Evolutionary conservation across 1,284 basidiomycete genomes (phyloP), one percentile per base, ranked within the genome.

Genomic region (Trichosporon sp.): DNA sequence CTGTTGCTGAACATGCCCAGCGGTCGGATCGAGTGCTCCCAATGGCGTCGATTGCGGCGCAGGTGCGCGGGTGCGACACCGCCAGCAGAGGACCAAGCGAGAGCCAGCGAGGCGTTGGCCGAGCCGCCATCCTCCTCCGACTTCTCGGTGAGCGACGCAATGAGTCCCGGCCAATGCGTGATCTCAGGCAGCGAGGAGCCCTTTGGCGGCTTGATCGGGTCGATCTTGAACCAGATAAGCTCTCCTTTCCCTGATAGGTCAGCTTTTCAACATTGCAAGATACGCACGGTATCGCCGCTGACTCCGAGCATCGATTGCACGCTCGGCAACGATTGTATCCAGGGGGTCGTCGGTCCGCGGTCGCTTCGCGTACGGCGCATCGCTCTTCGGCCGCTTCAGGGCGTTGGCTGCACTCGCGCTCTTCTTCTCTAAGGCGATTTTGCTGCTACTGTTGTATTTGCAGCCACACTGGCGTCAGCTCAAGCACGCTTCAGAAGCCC

Each of bases 91-190:
- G 62, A 63, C 69, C 69, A 70, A 0, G 71, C 66, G 1, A 59
- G 58, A 0, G 66, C 61, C 6, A 65, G 37, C 1, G 69, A 71
- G 2, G 64, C 67, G 10, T 57, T 62, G 0, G 65, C 67, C 3
- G 25, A 31, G 40, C 23, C 16, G 46, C n/a, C n/a, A n/a, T 54
- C 36, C 7, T 54, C 33, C 4, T 56, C 63, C 8, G 36, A 16
- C 29, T 49, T 56, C 23, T 63, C 49, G 19, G 57, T 61, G 23
- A 63, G 65, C 5, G 46, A 54, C 13, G 72, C 65, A 13, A 75
- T 63, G 2, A 78, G 63, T 1, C 70, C 76, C 2, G 77, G 77
- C 77, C 77, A 79, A 56, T 78, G 77, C 0, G 76, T 77, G 33
- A 79, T 69, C 3, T 63, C 56, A 8, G 68, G 69, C 1, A 73